Base-by-base conservation (phyloP, 164 flowering plant species). In the Tinospora cordifolia region DNA sequence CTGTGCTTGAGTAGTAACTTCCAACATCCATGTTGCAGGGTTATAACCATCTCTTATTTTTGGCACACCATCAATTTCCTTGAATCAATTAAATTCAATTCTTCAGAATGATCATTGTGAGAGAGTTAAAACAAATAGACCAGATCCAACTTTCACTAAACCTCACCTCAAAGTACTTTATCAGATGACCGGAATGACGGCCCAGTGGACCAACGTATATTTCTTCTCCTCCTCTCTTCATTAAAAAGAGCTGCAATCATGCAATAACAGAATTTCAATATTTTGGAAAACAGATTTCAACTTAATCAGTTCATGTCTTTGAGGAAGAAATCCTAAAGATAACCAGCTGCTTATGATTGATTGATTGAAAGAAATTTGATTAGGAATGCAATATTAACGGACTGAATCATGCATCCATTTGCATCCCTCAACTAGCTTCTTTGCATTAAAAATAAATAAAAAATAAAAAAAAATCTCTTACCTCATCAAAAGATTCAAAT, bases 401-500 rank as follows among this genome's bases (percentile, higher is more conserved):
- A 30, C 36, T 30, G 36, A 4, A 4, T 30, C 36, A 30, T 30
- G 36, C 36, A 30, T 30, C 36, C 36, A 30, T 30, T 30, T 30
- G 36, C 36, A 30, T 4, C 36, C 36, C 4, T 30, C 36, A 30
- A 30, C 21, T 17, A 54, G 24, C 60, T 54, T 19, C 1, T 54
- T 54, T 15, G n/a, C 21, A 8, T 19, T n/a, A n/a, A n/a, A n/a
- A n/a, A n/a, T n/a, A n/a, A n/a, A n/a, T n/a, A n/a, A n/a, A n/a
- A n/a, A n/a, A n/a, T n/a, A n/a, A n/a, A 22, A 22, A 54, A 47
- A 9, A 22, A 19, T 27, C 46, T 44, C 38, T 17, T 46, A 85
- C 86, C 86, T 86, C 88, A 66, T 86, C 88, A 62, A 86, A 86
- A 0, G 88, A 77, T 68, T 85, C 88, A 70, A 85, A 85, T 54